Evolutionary conservation across 1,139 yeast genomes (phyloP).

Genomic region (Yamadazyma epiphylla): DNA sequence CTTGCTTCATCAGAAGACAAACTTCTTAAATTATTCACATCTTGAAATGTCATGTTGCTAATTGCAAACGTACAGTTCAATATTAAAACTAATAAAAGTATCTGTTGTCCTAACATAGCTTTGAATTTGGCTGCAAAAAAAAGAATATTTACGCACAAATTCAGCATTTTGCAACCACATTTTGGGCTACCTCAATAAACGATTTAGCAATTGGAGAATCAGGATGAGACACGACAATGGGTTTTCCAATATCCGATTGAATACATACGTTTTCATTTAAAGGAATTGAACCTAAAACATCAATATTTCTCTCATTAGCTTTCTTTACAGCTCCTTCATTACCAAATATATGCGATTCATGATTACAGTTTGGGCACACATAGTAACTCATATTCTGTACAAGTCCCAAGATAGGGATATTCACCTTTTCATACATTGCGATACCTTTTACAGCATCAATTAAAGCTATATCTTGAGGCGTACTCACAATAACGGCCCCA

Average conservation of each 20-base stretch:
- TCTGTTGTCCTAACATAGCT: too few relatives aligned
- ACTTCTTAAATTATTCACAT: too few relatives aligned
- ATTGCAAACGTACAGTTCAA: too few relatives aligned
- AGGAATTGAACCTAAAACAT: conserved; percentile 65
- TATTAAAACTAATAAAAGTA: not conserved
- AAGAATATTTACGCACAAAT: too few relatives aligned
- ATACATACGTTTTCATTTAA: conserved; percentile 58
- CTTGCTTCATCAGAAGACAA: too few relatives aligned
- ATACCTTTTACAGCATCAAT: conserved; percentile 82
- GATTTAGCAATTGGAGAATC: conserved; percentile 30
- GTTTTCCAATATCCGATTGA: conserved; percentile 63
- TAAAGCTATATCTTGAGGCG: conserved; percentile 84
- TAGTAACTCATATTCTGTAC: conserved; percentile 83
- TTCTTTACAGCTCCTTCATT: conserved; percentile 58
- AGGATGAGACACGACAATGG: conserved; percentile 51
- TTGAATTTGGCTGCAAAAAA: too few relatives aligned
- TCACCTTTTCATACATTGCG: conserved; percentile 69
- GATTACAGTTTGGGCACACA: conserved; percentile 56
- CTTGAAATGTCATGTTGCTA: too few relatives aligned
- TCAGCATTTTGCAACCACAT: conserved; percentile 10
- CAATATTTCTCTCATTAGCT: conserved; percentile 49
- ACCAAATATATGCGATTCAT: conserved; percentile 75
- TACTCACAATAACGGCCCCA: conserved; percentile 80
- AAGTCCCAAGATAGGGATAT: conserved; percentile 72
- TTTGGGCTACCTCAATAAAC: conserved; percentile 44